Evolutionary conservation across 208 protist species (phyloP).

Genomic region (Leishmania guyanensis): DNA sequence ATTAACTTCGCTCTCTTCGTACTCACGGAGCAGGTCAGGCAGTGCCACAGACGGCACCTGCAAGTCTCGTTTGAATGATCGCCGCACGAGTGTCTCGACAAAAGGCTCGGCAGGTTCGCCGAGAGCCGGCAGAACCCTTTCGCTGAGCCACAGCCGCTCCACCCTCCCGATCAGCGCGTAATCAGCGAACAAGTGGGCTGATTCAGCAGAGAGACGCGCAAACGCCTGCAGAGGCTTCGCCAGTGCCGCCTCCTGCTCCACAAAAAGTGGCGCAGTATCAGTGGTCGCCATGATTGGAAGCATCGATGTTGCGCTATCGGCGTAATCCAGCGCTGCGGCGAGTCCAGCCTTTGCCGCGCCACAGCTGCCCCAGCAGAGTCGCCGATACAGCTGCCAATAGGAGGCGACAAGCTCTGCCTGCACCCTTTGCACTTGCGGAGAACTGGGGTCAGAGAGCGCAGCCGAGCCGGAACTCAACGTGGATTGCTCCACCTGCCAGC

Average conservation of each 20-base stretch:
- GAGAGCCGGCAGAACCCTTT: constrained; percentile 27
- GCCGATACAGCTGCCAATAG: constrained; percentile 24
- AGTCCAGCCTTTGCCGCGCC: constrained; percentile 15
- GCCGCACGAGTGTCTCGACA: constrained; percentile 60
- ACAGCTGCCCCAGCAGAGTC: constrained; percentile 16
- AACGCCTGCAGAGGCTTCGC: constrained; percentile 42
- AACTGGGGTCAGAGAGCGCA: not conserved
- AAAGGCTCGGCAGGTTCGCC: constrained; percentile 15
- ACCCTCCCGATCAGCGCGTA: constrained; percentile 47
- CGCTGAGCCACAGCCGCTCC: constrained; percentile 61
- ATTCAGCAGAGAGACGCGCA: constrained; percentile 38
- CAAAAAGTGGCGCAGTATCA: not conserved
- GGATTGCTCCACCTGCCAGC: not conserved
- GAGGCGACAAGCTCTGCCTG: constrained; percentile 7
- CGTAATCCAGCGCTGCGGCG: constrained; percentile 10
- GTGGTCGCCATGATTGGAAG: not conserved
- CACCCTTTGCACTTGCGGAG: constrained; percentile 3
- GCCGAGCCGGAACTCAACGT: not conserved
- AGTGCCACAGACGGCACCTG: constrained; percentile 42
- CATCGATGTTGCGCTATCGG: not conserved
- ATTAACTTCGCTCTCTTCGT: constrained; percentile 69
- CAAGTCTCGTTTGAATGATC: constrained; percentile 72
- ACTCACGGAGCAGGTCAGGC: constrained; percentile 43
- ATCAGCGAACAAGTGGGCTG: constrained; percentile 50
- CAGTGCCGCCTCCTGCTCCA: constrained; percentile 3